Base-by-base conservation (phyloP, 768 basidiomycete genomes). In the Mycena crocata region DNA sequence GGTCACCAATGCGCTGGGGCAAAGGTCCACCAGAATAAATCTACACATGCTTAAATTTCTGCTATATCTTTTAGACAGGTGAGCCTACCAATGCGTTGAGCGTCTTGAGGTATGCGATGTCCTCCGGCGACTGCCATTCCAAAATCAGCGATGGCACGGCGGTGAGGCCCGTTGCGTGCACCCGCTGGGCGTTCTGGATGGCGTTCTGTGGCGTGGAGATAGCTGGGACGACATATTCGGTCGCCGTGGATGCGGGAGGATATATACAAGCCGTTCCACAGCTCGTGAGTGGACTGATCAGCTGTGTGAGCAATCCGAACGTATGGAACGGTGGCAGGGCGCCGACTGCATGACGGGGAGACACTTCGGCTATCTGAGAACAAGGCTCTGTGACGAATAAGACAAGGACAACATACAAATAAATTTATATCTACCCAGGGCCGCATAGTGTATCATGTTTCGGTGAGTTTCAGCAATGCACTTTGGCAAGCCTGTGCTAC, bases 61-160 rank as follows among this genome's bases (percentile, higher is more conserved):
- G 10, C 5, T 24, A 19, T 24, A 8, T 26, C 42, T 50, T 28
- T 37, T 19, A n/a, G 19, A 3, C 28, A 51, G 5, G 1, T 10
- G 39, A 64, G 72, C 77, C n/a, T 51, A 79, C 77, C 44, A 78
- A 63, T 34, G 74, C 39, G 40, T 71, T 68, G 52, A 80, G 54
- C 14, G 68, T 72, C n/a, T 66, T 64, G 17, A 81, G 73, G n/a
- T 75, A 71, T 2, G 72, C 73, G 28, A 82, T 65, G 14, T 70
- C 66, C 26, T 75, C 69, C 19, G 71, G 52, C 12, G 75, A 73
- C 59, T 77, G 73, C 80, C 84, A 83, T 48, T 78, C 73, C 45
- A 84, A 77, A 4, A 86, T 58, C 14, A 86, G 72, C 0, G 80
- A 49, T 0, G 85, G 84, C 24, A 84, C 79, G 0, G 73, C 77